phyloP scores from a whole-genome alignment of 176 grass and related monocot genomes.

The Musa acuminata region DNA sequence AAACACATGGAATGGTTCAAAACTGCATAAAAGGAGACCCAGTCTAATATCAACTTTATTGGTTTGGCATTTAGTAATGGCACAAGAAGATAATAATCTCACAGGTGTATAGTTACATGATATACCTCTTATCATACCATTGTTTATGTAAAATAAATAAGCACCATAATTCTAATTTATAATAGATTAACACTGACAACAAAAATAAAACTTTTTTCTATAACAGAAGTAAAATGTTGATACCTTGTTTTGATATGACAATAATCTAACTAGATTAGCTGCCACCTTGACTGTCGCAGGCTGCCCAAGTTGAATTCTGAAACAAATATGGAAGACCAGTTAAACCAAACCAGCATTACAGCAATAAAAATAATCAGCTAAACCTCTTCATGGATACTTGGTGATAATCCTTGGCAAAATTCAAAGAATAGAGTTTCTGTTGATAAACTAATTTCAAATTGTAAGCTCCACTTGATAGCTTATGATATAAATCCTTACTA shows the following conservation, averaged over 20 bases:
- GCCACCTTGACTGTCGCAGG: conserved; percentile 90
- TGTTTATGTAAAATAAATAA: neutral
- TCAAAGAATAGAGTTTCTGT: too few species aligned
- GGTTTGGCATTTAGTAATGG: neutral
- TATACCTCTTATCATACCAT: neutral
- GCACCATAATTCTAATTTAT: neutral
- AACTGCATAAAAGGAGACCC: neutral
- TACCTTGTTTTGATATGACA: conserved; percentile 97
- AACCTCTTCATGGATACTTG: too few species aligned
- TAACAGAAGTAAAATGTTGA: neutral
- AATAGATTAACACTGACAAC: neutral
- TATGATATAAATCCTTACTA: too few species aligned
- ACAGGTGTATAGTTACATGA: neutral
- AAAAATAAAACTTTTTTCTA: neutral
- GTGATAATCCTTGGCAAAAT: too few species aligned
- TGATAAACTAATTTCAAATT: too few species aligned
- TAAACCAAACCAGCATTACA: conserved; percentile 1
- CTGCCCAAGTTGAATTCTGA: conserved; percentile 88
- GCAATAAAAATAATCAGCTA: neutral
- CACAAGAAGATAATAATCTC: neutral
- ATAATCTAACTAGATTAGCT: conserved; percentile 82
- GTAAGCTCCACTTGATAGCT: too few species aligned
- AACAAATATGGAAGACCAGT: neutral
- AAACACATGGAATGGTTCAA: neutral
- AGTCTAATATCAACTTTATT: neutral